A percentile compares a stretch with the other conserved stretches of the same genome.
Evolutionary conservation across 768 basidiomycete species (phyloP).

Genomic region (Floccularia luteovirens): DNA sequence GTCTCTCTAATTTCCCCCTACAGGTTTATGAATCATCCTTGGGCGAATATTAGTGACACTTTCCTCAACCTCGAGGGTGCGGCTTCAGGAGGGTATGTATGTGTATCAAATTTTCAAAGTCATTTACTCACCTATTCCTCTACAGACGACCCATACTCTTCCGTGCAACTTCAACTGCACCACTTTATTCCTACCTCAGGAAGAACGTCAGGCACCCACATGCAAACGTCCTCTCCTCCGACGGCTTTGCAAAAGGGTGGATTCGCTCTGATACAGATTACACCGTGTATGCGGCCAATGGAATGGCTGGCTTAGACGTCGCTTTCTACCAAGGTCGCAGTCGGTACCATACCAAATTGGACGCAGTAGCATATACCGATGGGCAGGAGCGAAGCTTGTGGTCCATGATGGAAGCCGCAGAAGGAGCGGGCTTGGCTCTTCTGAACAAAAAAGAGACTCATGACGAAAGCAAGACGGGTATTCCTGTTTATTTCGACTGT

Average conservation of each 20-base stretch:
- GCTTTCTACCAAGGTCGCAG: slow-evolving; percentile 74
- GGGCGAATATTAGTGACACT: slow-evolving; percentile 54
- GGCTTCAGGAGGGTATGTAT: slow-evolving; percentile 61
- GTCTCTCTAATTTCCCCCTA: neutral
- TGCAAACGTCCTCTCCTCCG: slow-evolving; percentile 60
- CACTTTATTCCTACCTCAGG: slow-evolving; percentile 44
- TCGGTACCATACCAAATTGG: slow-evolving; percentile 71
- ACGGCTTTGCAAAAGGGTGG: slow-evolving; percentile 58
- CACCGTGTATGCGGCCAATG: slow-evolving; percentile 48
- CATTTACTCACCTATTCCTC: slow-evolving; percentile 3
- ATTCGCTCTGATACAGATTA: slow-evolving; percentile 73
- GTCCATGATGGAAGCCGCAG: slow-evolving; percentile 70
- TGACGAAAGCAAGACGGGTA: slow-evolving; percentile 15
- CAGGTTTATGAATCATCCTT: slow-evolving; percentile 70
- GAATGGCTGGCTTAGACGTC: slow-evolving; percentile 67
- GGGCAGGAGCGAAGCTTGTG: slow-evolving; percentile 53
- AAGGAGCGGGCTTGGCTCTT: slow-evolving; percentile 46
- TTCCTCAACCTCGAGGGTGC: slow-evolving; percentile 86
- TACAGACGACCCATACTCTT: slow-evolving; percentile 69
- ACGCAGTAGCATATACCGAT: slow-evolving; percentile 51
- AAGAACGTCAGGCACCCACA: slow-evolving; percentile 57
- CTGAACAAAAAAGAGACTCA: slow-evolving; percentile 31
- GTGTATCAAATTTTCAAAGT: neutral
- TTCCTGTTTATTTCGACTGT: slow-evolving; percentile 72
- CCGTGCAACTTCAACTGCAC: slow-evolving; percentile 54